A percentile compares a stretch with the other conserved stretches of the same genome.
These are phyloP conservation scores for Schizosaccharomyces japonicus DNA, from an alignment of 805 yeast species.

Conservation along the genomic window DNA sequence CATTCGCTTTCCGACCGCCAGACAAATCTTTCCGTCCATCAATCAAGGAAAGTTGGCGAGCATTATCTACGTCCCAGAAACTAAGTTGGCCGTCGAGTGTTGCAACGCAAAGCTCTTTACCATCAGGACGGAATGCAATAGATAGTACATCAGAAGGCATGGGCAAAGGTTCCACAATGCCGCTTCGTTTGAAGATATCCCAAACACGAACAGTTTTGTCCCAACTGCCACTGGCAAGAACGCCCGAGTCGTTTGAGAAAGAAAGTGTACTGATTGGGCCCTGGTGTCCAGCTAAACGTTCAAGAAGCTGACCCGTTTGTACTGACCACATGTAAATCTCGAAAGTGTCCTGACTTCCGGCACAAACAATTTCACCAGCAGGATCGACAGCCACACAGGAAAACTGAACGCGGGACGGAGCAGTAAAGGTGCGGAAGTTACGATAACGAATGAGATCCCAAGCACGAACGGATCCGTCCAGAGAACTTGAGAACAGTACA, in stretches of 20 bases:
- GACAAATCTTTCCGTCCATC: slow-evolving; percentile 75
- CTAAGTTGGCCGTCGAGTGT: slow-evolving; percentile 72
- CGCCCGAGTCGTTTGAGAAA: slow-evolving; percentile 54
- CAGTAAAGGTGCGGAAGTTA: slow-evolving; percentile 84
- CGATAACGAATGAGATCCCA: slow-evolving; percentile 88
- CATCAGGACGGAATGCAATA: slow-evolving; percentile 71
- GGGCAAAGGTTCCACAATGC: slow-evolving; percentile 74
- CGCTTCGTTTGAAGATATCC: slow-evolving; percentile 73
- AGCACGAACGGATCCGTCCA: slow-evolving; percentile 92
- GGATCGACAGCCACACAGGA: slow-evolving; percentile 84
- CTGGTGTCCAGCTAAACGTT: slow-evolving; percentile 73
- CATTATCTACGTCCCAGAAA: slow-evolving; percentile 62
- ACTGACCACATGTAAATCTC: slow-evolving; percentile 93
- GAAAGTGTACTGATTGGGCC: slow-evolving; percentile 81
- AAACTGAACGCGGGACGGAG: slow-evolving; percentile 70
- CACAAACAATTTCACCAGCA: slow-evolving; percentile 88
- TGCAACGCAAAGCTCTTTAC: slow-evolving; percentile 70
- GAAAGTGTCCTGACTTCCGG: slow-evolving; percentile 73
- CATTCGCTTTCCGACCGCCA: slow-evolving; percentile 62
- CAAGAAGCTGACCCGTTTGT: slow-evolving; percentile 78
- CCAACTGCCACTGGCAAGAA: slow-evolving; percentile 85
- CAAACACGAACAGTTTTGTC: slow-evolving; percentile 83
- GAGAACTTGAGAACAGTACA: slow-evolving; percentile 70
- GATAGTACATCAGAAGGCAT: slow-evolving; percentile 63
- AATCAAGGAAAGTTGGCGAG: slow-evolving; percentile 43